Percentiles rank a stretch among this genome's conserved stretches.
phyloP scores from a whole-genome alignment of 306 rosid genomes.

The Ochetophila trinervis region DNA sequence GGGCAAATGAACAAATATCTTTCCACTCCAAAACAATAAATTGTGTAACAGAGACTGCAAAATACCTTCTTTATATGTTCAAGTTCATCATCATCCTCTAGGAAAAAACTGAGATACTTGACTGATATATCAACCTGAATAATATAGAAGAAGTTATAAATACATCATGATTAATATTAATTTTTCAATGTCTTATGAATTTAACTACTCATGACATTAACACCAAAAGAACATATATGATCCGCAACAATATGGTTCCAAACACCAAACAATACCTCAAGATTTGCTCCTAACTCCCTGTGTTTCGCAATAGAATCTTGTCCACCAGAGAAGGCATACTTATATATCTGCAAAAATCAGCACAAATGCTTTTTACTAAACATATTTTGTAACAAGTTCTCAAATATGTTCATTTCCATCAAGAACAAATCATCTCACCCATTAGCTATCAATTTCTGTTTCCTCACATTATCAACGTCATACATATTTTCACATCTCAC shows the following conservation, averaged over 20 bases:
- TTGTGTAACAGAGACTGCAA: conserved; percentile 7
- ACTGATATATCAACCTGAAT: conserved; percentile 90
- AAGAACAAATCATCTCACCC: neutral
- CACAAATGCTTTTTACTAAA: conserved; percentile 12
- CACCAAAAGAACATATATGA: neutral
- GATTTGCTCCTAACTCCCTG: conserved; percentile 80
- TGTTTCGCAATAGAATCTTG: conserved; percentile 91
- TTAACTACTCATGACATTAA: too few species aligned
- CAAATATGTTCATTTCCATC: too few species aligned
- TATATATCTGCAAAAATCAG: conserved; percentile 61
- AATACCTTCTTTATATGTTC: conserved; percentile 63
- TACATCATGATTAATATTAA: too few species aligned
- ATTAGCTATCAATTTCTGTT: neutral
- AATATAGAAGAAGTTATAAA: conserved; percentile 3
- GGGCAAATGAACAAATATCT: conserved; percentile 6
- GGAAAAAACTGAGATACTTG: conserved; percentile 78
- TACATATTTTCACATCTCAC: neutral
- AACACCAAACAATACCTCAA: conserved; percentile 48
- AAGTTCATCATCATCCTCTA: conserved; percentile 79
- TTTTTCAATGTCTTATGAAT: too few species aligned
- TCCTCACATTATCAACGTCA: neutral
- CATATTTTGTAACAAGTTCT: neutral
- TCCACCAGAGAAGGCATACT: conserved; percentile 88
- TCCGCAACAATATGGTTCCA: conserved; percentile 6
- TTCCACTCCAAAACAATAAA: neutral